Evolutionary conservation across 345 rosid species (phyloP), one percentile per base, ranked within the genome.

Genomic region (Eucalyptus marginata): DNA sequence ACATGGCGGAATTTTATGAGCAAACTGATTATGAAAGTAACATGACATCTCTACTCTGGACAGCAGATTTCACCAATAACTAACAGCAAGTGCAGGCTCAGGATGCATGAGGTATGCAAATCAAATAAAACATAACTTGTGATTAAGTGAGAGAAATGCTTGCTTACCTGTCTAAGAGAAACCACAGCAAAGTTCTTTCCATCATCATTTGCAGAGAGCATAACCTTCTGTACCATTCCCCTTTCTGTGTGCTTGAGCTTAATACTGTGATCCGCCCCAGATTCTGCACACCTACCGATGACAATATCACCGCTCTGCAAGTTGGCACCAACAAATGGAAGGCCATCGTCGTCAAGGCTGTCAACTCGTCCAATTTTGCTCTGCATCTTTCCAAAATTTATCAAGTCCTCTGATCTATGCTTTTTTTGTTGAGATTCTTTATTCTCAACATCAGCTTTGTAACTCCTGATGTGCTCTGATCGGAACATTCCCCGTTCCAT

Each of bases 401-500:
- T 91, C 40, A 49, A 31, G 86, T 97, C 98, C 44, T 94, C 99
- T 66, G 90, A 58, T 88, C 94, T 94, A 76, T 93, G 90, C 89
- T 92, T 94, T 91, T 95, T 95, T n/a, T 94, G 97, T 25, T 54
- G 66, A 17, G 92, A 89, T 59, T 96, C 99, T 40, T 93, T 93
- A 89, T 94, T 96, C 64, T 96, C 98, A 8, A 96, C 98, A 62
- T 97, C 99, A 10, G 99, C 95, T 90, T 96, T 97, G 90, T 95
- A 97, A 90, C 99, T 96, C 92, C 98, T 94, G 18, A 94, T 91
- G 86, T 96, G 99, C 92, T 96, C 98, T 31, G 99, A 89, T 12
- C 98, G 95, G 87, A 97, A 97, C 98, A 96, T 95, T 15, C 99
- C 99, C 27, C 99, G 96, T 90, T 97, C 97, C 89, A 96, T 68